phyloP scores from a whole-genome alignment of 257 asterid genomes.

The Avicennia marina region DNA sequence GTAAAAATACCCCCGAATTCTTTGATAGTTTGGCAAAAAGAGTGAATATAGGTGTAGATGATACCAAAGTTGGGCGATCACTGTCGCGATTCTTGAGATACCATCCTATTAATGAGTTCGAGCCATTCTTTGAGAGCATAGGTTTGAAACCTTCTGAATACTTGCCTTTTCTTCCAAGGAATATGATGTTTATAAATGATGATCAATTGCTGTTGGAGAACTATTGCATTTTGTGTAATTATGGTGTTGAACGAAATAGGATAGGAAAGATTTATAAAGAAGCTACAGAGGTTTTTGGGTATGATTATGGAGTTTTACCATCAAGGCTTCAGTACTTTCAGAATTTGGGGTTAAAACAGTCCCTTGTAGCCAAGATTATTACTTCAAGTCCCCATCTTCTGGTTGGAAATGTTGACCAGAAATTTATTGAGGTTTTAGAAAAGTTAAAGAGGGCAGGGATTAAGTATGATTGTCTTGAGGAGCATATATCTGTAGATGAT shows the following conservation, averaged over 20 bases:
- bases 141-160: conserved; percentile 58
- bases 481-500: conserved; percentile 32
- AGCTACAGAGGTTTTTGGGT: conserved; percentile 51
- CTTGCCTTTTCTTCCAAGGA: conserved; percentile 43
- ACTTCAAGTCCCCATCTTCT: conserved; percentile 52
- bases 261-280: conserved; percentile 55
- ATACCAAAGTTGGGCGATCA: conserved; percentile 31
- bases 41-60: conserved; percentile 27
- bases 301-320: conserved; percentile 34
- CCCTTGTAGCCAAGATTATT: conserved; percentile 45
- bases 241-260: conserved; percentile 50
- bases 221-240: conserved; percentile 54
- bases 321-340: conserved; percentile 43
- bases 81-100: conserved; percentile 57
- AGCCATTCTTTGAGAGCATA: conserved; percentile 80
- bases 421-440: conserved; percentile 35
- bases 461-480: conserved; percentile 40
- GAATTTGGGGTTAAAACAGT: conserved; percentile 43
- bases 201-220: conserved; percentile 55
- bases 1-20: conserved; percentile 58
- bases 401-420: conserved; percentile 24
- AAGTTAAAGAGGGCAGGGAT: conserved; percentile 38
- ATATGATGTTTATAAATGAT: conserved; percentile 59
- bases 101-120: conserved; percentile 88
- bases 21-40: conserved; percentile 40